phyloP scores from a whole-genome alignment of 2,329 filamentous ascomycete species.

The Colletotrichum zoysiae region DNA sequence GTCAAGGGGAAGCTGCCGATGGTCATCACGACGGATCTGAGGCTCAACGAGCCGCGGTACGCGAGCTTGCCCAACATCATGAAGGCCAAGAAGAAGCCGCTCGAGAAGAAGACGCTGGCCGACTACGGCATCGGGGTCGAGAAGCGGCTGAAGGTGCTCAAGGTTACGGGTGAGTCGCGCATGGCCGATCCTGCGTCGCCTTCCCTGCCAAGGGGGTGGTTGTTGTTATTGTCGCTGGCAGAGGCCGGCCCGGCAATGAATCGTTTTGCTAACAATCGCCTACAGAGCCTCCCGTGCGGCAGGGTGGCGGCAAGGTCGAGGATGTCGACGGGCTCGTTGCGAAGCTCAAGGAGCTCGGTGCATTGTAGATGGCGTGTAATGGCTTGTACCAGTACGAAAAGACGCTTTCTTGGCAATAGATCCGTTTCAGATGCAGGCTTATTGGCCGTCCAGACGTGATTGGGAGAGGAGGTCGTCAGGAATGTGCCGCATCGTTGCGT shows the following conservation, averaged over 20 bases:
- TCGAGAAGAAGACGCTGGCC: conserved; percentile 89
- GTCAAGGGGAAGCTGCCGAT: conserved; percentile 87
- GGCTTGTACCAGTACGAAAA: conserved; percentile 30
- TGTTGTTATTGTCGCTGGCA: not conserved
- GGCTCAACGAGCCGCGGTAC: conserved; percentile 95
- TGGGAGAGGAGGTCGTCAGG: not conserved
- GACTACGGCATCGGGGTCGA: conserved; percentile 84
- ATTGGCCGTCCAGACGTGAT: not conserved
- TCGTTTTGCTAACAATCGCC: conserved; percentile 9
- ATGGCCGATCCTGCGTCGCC: not conserved
- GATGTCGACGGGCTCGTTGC: conserved; percentile 94
- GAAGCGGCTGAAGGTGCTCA: conserved; percentile 87
- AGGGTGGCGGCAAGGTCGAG: conserved; percentile 97
- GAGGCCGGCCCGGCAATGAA: not conserved
- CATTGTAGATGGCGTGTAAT: conserved; percentile 68
- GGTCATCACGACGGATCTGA: conserved; percentile 93
- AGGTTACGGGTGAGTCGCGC: conserved; percentile 78
- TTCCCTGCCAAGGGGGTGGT: not conserved
- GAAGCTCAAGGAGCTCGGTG: conserved; percentile 96
- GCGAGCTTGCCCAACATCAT: conserved; percentile 98
- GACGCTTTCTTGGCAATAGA: conserved; percentile 29
- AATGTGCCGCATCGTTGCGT: not conserved
- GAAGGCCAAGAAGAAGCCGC: conserved; percentile 99
- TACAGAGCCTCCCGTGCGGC: conserved; percentile 84
- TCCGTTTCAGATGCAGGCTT: conserved; percentile 21